These are phyloP conservation scores for Hygrocybe punicea DNA, from an alignment of 768 basidiomycete species.

Conservation along the genomic window DNA sequence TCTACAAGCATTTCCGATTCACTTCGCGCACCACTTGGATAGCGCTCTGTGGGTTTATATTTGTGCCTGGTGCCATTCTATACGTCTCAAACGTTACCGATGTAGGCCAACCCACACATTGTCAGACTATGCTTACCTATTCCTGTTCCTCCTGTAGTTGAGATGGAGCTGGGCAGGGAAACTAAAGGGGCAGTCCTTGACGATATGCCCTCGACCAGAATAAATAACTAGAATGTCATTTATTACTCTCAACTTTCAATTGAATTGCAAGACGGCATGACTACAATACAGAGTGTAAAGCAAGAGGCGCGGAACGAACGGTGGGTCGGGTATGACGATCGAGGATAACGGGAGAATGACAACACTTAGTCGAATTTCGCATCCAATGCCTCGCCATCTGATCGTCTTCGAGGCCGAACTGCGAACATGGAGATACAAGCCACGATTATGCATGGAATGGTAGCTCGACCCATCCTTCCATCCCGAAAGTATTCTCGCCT, in stretches of 20 bases:
- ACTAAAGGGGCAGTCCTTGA: constrained; percentile 29
- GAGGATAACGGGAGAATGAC: background rate
- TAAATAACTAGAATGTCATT: too few relatives aligned
- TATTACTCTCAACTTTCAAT: background rate
- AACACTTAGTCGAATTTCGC: background rate
- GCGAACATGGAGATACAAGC: constrained; percentile 43
- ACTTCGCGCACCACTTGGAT: constrained; percentile 64
- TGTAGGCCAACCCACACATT: constrained; percentile 23
- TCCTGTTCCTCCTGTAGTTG: background rate
- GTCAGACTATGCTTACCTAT: background rate
- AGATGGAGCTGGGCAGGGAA: constrained; percentile 30
- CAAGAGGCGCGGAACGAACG: background rate
- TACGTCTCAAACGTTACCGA: constrained; percentile 47
- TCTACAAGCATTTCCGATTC: constrained; percentile 81
- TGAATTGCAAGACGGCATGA: too few relatives aligned
- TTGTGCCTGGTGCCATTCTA: constrained; percentile 59
- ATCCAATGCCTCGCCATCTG: background rate
- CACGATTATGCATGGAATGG: constrained; percentile 42
- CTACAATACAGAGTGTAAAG: background rate
- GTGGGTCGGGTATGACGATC: background rate
- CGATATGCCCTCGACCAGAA: background rate
- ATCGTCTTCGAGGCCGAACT: background rate
- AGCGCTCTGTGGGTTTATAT: constrained; percentile 58
- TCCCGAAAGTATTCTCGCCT: constrained; percentile 94
- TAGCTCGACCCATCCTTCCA: constrained; percentile 47